Evolutionary conservation across 495 filamentous ascomycete genomes (phyloP).

Genomic region (Lophiotrema nucula): DNA sequence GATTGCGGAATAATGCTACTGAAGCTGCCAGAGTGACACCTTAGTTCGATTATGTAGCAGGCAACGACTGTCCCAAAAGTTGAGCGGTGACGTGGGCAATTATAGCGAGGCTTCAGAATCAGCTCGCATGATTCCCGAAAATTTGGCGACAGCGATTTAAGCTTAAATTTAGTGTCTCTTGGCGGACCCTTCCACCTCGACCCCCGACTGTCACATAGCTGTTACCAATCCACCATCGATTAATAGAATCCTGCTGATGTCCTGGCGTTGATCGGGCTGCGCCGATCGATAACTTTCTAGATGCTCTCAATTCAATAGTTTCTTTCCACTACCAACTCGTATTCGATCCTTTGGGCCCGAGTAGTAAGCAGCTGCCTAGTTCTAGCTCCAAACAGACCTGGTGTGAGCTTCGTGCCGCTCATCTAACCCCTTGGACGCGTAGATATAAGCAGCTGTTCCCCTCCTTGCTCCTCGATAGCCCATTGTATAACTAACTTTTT

Average conservation of each 20-base stretch:
- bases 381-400: conserved; percentile 14
- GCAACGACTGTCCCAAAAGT: too few species aligned
- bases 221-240: background rate
- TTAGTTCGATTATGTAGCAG: too few species aligned
- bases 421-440: background rate
- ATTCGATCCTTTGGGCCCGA: background rate
- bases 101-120: too few species aligned
- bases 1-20: background rate
- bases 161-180: conserved; percentile 33
- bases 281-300: too few species aligned
- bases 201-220: too few species aligned
- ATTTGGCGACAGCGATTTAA: conserved; percentile 18
- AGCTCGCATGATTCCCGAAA: conserved; percentile 4
- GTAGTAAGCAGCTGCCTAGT: conserved; percentile 27
- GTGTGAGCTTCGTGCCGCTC: background rate
- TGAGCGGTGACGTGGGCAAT: too few species aligned
- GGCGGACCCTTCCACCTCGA: conserved; percentile 2
- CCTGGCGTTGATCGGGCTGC: too few species aligned
- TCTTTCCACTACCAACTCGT: too few species aligned
- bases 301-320: too few species aligned
- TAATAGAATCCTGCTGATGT: too few species aligned
- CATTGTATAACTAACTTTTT: background rate
- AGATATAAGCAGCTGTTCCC: background rate
- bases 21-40: conserved; percentile 21
- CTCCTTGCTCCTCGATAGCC: background rate